Conservation (phyloP, 2,329 filamentous ascomycete species). For the Tolypocladium inflatum region DNA sequence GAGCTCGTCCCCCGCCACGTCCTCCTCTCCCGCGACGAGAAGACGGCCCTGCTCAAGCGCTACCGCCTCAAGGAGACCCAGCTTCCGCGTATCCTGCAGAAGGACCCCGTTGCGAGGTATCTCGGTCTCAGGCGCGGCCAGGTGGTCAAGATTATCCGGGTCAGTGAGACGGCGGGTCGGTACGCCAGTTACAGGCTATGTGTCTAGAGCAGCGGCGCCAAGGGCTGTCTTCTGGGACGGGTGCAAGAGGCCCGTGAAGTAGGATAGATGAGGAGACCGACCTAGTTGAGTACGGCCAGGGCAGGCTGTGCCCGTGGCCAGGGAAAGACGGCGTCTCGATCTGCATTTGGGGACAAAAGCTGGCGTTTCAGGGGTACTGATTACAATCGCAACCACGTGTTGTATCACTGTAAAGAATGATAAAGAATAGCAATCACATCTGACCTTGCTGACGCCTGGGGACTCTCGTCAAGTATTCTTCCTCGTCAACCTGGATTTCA, state of each 20-base stretch:
- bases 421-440: neutral
- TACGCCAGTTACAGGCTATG: constrained; percentile 88
- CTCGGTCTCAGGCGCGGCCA: constrained; percentile 82
- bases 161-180: constrained; percentile 86
- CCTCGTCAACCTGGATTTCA: neutral
- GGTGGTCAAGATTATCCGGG: constrained; percentile 97
- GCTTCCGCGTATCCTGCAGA: constrained; percentile 81
- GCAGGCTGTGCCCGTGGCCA: neutral
- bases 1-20: constrained; percentile 94
- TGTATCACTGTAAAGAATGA: neutral
- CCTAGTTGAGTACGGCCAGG: neutral
- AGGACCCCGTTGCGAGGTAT: constrained; percentile 89
- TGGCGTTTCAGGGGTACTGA: constrained; percentile 5
- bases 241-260: neutral
- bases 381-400: neutral
- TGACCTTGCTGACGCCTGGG: neutral
- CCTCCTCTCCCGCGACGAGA: constrained; percentile 82
- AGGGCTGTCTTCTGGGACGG: neutral
- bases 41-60: constrained; percentile 71
- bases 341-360: constrained; percentile 3
- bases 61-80: constrained; percentile 98
- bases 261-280: neutral
- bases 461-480: neutral
- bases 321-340: neutral
- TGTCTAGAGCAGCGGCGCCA: constrained; percentile 28